A percentile compares a stretch with the other conserved stretches of the same genome.
These are phyloP conservation scores for Gyromitra esculenta DNA, from an alignment of 2,329 filamentous ascomycete genomes.

Conservation along the genomic window DNA sequence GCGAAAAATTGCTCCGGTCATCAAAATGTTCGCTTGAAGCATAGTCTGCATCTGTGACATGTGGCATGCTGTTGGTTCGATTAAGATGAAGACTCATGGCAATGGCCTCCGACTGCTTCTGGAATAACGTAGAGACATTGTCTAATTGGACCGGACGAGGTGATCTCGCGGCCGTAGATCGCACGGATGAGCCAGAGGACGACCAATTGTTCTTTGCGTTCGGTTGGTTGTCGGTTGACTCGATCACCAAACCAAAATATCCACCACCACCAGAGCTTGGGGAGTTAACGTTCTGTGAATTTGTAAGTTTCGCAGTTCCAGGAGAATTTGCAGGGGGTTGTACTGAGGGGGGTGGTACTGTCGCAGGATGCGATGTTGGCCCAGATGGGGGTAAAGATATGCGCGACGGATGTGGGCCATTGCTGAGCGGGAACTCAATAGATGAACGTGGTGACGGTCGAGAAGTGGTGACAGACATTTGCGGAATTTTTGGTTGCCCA, in stretches of 20 bases:
- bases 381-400: slow-evolving; percentile 40
- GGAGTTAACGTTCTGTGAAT: slow-evolving; percentile 39
- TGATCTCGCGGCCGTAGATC: slow-evolving; percentile 57
- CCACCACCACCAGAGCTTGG: slow-evolving; percentile 50
- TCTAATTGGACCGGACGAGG: slow-evolving; percentile 57
- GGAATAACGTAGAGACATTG: slow-evolving; percentile 56
- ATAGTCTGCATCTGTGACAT: slow-evolving; percentile 44
- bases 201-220: slow-evolving; percentile 58
- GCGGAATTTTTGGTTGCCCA: slow-evolving; percentile 49
- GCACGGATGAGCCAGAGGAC: slow-evolving; percentile 56
- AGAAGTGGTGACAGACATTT: slow-evolving; percentile 52
- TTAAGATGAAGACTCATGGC: slow-evolving; percentile 54
- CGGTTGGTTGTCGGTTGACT: slow-evolving; percentile 53
- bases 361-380: slow-evolving; percentile 34
- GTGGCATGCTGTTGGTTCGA: slow-evolving; percentile 50
- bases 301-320: slow-evolving; percentile 34
- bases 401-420: slow-evolving; percentile 44
- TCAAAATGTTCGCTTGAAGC: slow-evolving; percentile 50
- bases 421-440: slow-evolving; percentile 47
- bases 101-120: slow-evolving; percentile 56
- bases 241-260: slow-evolving; percentile 57
- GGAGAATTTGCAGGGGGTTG: slow-evolving; percentile 15
- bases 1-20: slow-evolving; percentile 54
- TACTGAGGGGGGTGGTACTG: slow-evolving; percentile 37
- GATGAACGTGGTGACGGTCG: slow-evolving; percentile 50